Evolutionary conservation across 2,329 filamentous ascomycete genomes (phyloP).

Genomic region (Penicillium hesseltinei): DNA sequence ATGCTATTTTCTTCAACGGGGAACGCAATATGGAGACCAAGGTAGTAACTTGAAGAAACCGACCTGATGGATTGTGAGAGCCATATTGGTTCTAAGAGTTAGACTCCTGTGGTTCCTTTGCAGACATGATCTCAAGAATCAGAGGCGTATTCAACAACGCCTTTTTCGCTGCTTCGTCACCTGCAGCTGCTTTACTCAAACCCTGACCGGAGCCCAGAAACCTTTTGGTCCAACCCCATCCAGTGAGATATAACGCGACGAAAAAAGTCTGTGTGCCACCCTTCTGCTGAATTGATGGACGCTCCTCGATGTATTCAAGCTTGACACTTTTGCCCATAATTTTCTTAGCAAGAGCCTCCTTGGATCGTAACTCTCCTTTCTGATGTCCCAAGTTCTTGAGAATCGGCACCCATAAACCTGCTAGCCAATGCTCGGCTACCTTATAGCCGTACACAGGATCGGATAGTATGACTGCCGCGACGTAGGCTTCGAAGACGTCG

Average conservation of each 20-base stretch:
- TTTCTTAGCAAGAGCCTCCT: constrained; percentile 52
- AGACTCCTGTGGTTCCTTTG: constrained; percentile 27
- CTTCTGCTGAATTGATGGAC: constrained; percentile 30
- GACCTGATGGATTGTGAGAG: background rate
- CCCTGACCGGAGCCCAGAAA: constrained; percentile 48
- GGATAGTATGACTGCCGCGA: constrained; percentile 73
- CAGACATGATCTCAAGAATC: constrained; percentile 39
- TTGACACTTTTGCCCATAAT: constrained; percentile 59
- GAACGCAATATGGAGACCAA: background rate
- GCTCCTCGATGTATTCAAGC: constrained; percentile 58
- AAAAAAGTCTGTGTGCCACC: constrained; percentile 44
- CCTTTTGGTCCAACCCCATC: constrained; percentile 47
- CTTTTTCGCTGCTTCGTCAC: constrained; percentile 44
- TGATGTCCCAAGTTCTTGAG: constrained; percentile 45
- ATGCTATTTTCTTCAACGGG: background rate
- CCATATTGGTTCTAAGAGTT: background rate
- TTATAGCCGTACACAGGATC: constrained; percentile 62
- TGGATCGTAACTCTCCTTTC: constrained; percentile 44
- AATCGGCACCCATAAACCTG: constrained; percentile 68
- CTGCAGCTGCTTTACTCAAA: constrained; percentile 45
- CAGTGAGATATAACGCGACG: constrained; percentile 49
- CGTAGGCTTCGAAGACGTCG: constrained; percentile 88
- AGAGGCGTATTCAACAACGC: constrained; percentile 41
- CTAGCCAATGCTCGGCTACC: constrained; percentile 68
- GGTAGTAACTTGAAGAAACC: background rate